Conservation (phyloP, 106 monocot genomes). For the Agapanthus africanus region DNA sequence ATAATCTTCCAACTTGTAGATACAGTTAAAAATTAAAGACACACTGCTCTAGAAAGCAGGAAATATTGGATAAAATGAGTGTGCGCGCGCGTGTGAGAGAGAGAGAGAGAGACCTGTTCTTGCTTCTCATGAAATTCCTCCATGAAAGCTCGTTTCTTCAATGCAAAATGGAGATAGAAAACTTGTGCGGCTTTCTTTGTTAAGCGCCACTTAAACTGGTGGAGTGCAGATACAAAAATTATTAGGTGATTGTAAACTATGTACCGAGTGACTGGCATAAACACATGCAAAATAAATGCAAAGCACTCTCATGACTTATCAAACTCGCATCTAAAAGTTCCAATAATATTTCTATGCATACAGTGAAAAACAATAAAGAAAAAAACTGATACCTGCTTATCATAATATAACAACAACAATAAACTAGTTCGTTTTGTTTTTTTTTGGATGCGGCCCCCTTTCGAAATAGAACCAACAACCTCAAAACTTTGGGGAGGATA, state of each 20-base stretch:
- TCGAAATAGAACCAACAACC: too few species aligned
- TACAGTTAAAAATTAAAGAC: neutral
- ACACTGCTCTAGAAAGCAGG: neutral
- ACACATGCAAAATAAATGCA: neutral
- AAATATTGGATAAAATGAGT: too few species aligned
- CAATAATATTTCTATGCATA: too few species aligned
- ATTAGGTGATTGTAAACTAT: neutral
- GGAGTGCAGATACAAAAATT: constrained; percentile 2
- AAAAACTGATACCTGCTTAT: too few species aligned
- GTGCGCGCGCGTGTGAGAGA: too few species aligned
- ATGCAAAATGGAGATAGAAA: constrained; percentile 86
- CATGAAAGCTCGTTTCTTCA: constrained; percentile 85
- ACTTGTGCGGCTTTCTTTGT: constrained; percentile 90
- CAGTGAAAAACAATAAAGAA: too few species aligned
- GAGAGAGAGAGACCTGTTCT: constrained; percentile 61
- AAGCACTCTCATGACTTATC: constrained; percentile 1
- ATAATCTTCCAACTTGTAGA: constrained; percentile 3
- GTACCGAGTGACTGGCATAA: neutral
- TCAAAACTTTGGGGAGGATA: too few species aligned
- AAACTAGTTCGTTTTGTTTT: too few species aligned
- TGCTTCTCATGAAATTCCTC: constrained; percentile 93
- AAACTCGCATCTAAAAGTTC: too few species aligned
- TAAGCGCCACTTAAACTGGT: constrained; percentile 83
- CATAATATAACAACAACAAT: too few species aligned
- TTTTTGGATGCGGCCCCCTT: too few species aligned